Base-by-base conservation (phyloP, 2,329 filamentous ascomycete genomes). In the Shiraia sp. region DNA sequence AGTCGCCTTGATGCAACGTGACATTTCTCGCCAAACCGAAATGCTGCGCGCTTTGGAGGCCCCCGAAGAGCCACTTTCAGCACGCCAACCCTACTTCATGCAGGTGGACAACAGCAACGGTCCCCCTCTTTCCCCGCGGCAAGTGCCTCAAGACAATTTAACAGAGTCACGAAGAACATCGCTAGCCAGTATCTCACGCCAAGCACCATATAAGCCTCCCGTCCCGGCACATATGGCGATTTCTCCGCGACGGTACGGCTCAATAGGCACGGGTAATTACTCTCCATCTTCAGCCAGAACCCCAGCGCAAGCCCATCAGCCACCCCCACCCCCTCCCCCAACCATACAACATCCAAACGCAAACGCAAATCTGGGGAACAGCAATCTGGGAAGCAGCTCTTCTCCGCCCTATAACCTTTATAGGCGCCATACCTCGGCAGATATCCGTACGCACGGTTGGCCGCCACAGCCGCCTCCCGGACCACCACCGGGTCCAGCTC, bases 351-450 rank as follows among this genome's bases (percentile, higher is more conserved):
- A 83, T 62, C 81, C 81, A 13, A 72, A 82, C 23, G 75, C 79
- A 10, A 71, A 81, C 25, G 76, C 79, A n/a, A 75, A 73, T 32
- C 49, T 58, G 42, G 60, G 60, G 32, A 61, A 49, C 39, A 62
- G 53, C 33, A 75, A 76, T 42, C 71, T 75, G 41, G 53, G 48
- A 32, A 61, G 48, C 39, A 76, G 76, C 41, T 55, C 62, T 14
- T 81, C 81, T 26, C 78, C 80, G 16, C 78, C 80, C 1, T 80
- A 82, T 42, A 90, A 83, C 58, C 77, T 96, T 32, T 81, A 84
- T 31, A 85, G 92, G 50, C 83, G 92, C 47, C 93, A 99, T 71
- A 99, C 93, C 2, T 92, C 91, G 27, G 93, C 93, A 44, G 93
- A 99, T 66, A 97, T 99, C 56, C 86, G 93, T 38, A 86, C 74